A percentile compares a stretch with the other conserved stretches of the same genome.
phyloP scores from a whole-genome alignment of 805 yeast genomes.

The Candida methanosorbosa region DNA sequence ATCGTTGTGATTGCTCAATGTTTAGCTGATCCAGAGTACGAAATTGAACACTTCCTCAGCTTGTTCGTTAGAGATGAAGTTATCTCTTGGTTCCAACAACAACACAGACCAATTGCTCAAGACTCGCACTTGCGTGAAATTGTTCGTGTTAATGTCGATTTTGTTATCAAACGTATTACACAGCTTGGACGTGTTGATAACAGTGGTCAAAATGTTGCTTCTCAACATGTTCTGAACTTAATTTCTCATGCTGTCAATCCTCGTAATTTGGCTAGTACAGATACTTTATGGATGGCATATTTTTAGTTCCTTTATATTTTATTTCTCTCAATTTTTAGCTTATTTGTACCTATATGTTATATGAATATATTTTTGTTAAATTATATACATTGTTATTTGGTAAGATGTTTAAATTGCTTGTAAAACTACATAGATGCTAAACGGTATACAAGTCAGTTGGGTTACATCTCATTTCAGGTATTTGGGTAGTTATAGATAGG shows the following conservation, averaged over 20 bases:
- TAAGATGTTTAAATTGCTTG: too few species aligned
- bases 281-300: slow-evolving; percentile 93
- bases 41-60: slow-evolving; percentile 84
- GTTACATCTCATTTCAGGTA: too few species aligned
- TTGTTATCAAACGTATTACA: slow-evolving; percentile 68
- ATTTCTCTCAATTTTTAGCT: too few species aligned
- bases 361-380: too few species aligned
- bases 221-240: slow-evolving; percentile 83
- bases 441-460: too few species aligned
- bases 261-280: slow-evolving; percentile 83
- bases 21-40: slow-evolving; percentile 84
- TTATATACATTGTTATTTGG: too few species aligned
- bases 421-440: too few species aligned
- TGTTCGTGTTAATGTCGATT: slow-evolving; percentile 81
- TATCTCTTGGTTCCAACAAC: slow-evolving; percentile 86
- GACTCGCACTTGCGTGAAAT: slow-evolving; percentile 80
- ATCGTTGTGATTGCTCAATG: slow-evolving; percentile 82
- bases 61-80: slow-evolving; percentile 94
- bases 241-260: slow-evolving; percentile 95
- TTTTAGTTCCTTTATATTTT: slow-evolving; percentile 35
- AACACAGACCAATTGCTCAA: slow-evolving; percentile 74
- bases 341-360: too few species aligned
- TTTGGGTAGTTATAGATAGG: too few species aligned
- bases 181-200: slow-evolving; percentile 50
- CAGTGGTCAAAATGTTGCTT: slow-evolving; percentile 65